Evolutionary conservation across 1,139 yeast genomes (phyloP), one percentile per base, ranked within the genome.

Genomic region (Blastobotrys petasosporus): DNA sequence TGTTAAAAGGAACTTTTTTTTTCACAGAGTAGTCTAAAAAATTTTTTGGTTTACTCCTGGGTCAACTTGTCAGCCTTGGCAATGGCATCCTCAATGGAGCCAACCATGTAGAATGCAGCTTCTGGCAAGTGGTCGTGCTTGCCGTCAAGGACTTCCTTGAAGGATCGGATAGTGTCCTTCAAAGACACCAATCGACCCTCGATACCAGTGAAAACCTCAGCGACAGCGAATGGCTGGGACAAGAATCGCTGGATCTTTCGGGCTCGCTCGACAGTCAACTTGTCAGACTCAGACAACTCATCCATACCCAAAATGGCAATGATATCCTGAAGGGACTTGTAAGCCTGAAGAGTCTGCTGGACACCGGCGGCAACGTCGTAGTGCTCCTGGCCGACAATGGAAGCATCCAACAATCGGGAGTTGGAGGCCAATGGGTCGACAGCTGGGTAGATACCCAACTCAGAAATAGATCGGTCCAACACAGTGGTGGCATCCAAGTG

Each of bases 251-350:
- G 97, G 68, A 92, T 87, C 85, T 92, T 92, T 82, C 98, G 90
- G 64, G 98, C 98, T 82, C 98, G 92, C 81, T 92, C 98, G 74
- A 92, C 98, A 59, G 97, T 92, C 71, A 92, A 84, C 80, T 92
- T 92, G 77, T 92, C 98, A 65, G 83, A 76, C 80, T 92, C 98
- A 60, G 97, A 88, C 77, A 92, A 82, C 80, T 92, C 98, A 76
- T 92, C 98, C 98, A 92, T 92, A 90, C 98, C 98, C 75, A 92
- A 85, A 82, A 92, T 92, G 76, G 98, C 98, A 82, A 92, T 92
- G 75, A 92, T 92, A 84, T 92, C 98, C 80, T 92, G 98, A 73
- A 92, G 82, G 65, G 98, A 92, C 82, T 92, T 92, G 85, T 92
- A 92, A 66, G 97, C 96, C 80, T 92, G 98, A 74, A 92, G 80